Base-by-base conservation (phyloP, 768 basidiomycete species). In the Dioszegia hungarica region DNA sequence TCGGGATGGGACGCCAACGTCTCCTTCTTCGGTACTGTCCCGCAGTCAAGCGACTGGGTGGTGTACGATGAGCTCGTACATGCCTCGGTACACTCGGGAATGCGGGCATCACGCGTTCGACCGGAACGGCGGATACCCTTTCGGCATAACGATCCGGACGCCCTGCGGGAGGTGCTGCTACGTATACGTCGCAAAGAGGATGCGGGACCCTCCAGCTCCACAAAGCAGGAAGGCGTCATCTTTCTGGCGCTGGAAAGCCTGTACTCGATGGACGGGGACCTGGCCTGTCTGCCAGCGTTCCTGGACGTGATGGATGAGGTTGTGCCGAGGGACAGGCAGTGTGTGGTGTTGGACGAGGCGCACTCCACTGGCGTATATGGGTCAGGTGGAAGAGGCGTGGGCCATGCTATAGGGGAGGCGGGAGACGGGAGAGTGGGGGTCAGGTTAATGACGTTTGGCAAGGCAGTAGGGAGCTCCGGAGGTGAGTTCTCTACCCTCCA, bases 191-290 rank as follows among this genome's bases (percentile, higher is more conserved):
- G n/a, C 39, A 57, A 78, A 17, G 36, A 36, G 3, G 22, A 25
- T 12, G 20, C 44, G 44, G 54, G 46, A 34, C 31, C 46, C 17
- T 54, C 50, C 11, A 28, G 2, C 4, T 46, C 45, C 2, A 29
- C 19, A 19, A 36, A 33, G 19, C 3, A 51, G 20, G 28, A 39
- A 29, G 49, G 45, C 5, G 60, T 61, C 2, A 63, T 89, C 2
- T 95, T 93, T 68, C 75, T 98, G 12, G 85, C 89, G 0, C 85
- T 95, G 6, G 94, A 98, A 79, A 86, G 84, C 34, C 75, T 97
- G 41, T 97, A 97, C 65, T 89, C 86, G 55, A 98, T 98, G 94
- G 94, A 98, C 63, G 94, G 94, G 14, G 94, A 91, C 25, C 81
- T 94, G 57, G 81, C 87, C 0, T 91, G 90, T 0, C 79, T 98